Base-by-base conservation (phyloP, 306 rosid genomes). In the Dryas drummondii region DNA sequence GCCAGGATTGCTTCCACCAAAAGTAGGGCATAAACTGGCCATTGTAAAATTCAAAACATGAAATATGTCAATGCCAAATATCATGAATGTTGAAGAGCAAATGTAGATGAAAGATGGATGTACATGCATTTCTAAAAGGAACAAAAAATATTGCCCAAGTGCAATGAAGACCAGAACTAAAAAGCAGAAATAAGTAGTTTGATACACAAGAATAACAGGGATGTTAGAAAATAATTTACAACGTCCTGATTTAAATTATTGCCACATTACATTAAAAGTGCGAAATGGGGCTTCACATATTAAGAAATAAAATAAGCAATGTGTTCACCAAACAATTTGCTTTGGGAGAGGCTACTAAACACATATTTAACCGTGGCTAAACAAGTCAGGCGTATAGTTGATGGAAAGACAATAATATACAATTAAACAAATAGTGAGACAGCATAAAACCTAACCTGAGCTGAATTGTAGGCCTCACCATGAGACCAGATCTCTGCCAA, bases 1-100 rank as follows among this genome's bases (percentile, higher is more conserved):
- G 41, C 99, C 98, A 11, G 99, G 99, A 82, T 90, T 92, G 88
- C 91, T 96, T 92, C 97, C 99, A 40, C 99, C 99, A 80, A 96
- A 53, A 42, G 99, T 92, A 69, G 98, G 97, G 67, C 88, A 88
- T 71, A 92, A 76, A 84, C 98, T 96, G 89, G 75, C 75, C 77
- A 70, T 69, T 49, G 49, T 27, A 48, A 57, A 75, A 47, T 52
- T 40, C 15, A 7, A 68, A 32, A 68, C 57, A 75, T 76, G 49
- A 68, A 70, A 6, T 6, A 81, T 27, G 55, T 69, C 49, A 84
- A 76, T 58, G 63, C 44, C 73, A 59, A 9, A 13, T 15, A 48
- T 27, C 66, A 78, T 16, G 44, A 32, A 68, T 76, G 40, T 26
- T 9, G 10, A 79, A 79, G 7, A 2, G 66, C 63, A 51, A 68